Conservation (phyloP, 495 filamentous ascomycete genomes). For the Geoglossum glabrum region DNA sequence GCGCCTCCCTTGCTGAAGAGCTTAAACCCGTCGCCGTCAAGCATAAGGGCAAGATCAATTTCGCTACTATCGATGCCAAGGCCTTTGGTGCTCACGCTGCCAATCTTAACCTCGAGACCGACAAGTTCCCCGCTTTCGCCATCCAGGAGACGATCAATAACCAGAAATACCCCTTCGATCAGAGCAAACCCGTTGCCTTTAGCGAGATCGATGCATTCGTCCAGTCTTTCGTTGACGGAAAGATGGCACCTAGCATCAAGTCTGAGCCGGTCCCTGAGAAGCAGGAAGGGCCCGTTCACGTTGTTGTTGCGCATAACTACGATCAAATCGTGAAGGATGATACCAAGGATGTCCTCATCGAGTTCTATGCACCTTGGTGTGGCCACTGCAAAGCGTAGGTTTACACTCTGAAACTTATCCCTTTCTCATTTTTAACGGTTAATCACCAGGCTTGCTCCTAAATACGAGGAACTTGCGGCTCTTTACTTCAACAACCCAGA, state of each 20-base stretch:
- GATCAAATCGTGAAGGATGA: slow-evolving; percentile 81
- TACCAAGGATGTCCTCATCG: slow-evolving; percentile 88
- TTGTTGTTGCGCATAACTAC: slow-evolving; percentile 90
- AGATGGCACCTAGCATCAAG: slow-evolving; percentile 89
- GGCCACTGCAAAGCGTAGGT: slow-evolving; percentile 89
- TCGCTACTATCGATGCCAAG: slow-evolving; percentile 88
- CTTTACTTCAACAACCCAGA: slow-evolving; percentile 55
- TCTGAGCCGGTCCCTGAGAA: slow-evolving; percentile 92
- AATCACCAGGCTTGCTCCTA: slow-evolving; percentile 36
- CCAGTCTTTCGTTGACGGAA: slow-evolving; percentile 68
- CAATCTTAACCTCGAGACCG: slow-evolving; percentile 92
- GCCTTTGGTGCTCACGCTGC: slow-evolving; percentile 85
- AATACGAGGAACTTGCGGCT: slow-evolving; percentile 63
- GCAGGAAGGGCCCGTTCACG: slow-evolving; percentile 73
- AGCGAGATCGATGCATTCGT: slow-evolving; percentile 69
- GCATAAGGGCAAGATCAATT: slow-evolving; percentile 16
- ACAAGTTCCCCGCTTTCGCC: slow-evolving; percentile 91
- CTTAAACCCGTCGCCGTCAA: slow-evolving; percentile 39
- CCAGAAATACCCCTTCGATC: slow-evolving; percentile 88
- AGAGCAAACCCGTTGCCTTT: slow-evolving; percentile 56
- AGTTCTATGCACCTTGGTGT: slow-evolving; percentile 99
- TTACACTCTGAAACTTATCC: background rate
- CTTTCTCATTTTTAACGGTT: background rate
- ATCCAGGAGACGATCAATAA: slow-evolving; percentile 95
- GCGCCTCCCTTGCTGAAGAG: slow-evolving; percentile 47